A percentile compares a stretch with the other conserved stretches of the same genome.
Conservation (phyloP, 169 alveolate species). For the Neospora caninum region DNA sequence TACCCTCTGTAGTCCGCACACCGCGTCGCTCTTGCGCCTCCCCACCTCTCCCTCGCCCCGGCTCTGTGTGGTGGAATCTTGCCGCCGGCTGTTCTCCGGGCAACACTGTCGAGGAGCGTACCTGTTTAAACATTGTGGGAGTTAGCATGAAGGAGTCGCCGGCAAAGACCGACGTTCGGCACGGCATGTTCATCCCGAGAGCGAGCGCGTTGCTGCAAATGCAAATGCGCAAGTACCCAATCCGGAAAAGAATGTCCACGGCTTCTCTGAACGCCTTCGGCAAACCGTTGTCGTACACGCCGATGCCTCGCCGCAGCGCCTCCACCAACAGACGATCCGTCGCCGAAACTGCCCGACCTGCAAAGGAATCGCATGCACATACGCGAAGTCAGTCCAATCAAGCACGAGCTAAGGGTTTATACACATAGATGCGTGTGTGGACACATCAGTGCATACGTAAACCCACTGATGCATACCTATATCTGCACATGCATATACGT, state of each 20-base stretch:
- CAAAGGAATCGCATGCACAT: not conserved
- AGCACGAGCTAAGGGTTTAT: not conserved
- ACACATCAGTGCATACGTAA: too few relatives aligned
- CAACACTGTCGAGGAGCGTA: too few relatives aligned
- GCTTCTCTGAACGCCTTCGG: conserved; percentile 33
- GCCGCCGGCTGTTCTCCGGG: too few relatives aligned
- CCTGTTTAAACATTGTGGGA: conserved; percentile 88
- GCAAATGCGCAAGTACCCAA: conserved; percentile 85
- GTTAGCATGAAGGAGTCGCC: conserved; percentile 84
- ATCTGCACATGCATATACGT: too few relatives aligned
- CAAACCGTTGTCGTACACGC: conserved; percentile 91
- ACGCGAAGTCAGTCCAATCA: not conserved
- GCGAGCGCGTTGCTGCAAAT: conserved; percentile 89
- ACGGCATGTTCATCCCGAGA: conserved; percentile 93
- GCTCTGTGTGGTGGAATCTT: too few relatives aligned
- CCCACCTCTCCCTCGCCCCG: too few relatives aligned
- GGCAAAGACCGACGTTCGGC: conserved; percentile 85
- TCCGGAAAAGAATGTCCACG: conserved; percentile 83
- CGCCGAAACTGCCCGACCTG: not conserved
- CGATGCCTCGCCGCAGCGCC: conserved; percentile 90
- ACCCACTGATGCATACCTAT: too few relatives aligned
- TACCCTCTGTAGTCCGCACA: too few relatives aligned
- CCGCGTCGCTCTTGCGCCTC: too few relatives aligned
- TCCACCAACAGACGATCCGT: conserved; percentile 71
- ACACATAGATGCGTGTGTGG: not conserved